Conservation (phyloP, 1,284 basidiomycete genomes). For the Ceratobasidium sp. region DNA sequence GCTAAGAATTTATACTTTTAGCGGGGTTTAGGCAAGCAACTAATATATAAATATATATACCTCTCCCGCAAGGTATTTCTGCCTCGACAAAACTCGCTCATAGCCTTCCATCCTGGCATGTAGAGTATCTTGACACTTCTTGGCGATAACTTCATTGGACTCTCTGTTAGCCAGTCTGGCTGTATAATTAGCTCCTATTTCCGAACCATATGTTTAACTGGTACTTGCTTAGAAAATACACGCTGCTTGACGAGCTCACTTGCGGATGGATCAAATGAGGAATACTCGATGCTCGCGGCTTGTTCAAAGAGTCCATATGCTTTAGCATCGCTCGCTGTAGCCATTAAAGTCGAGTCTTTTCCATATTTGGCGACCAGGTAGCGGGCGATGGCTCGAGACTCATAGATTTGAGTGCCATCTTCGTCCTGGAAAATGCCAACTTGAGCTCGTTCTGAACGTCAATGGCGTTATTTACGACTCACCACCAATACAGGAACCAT, state of each 20-base stretch:
- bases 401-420: conserved; percentile 36
- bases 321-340: conserved; percentile 45
- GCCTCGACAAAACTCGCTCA: conserved; percentile 60
- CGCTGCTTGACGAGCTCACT: conserved; percentile 44
- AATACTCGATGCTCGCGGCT: conserved; percentile 52
- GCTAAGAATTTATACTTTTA: conserved; percentile 19
- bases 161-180: conserved; percentile 41
- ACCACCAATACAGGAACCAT: conserved; percentile 42
- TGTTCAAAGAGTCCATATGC: conserved; percentile 52
- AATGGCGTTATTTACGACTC: neutral
- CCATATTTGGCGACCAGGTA: conserved; percentile 50
- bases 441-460: neutral
- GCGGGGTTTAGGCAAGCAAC: neutral
- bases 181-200: conserved; percentile 29
- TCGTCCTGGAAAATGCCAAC: conserved; percentile 8
- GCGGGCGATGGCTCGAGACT: conserved; percentile 53
- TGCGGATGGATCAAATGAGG: conserved; percentile 52
- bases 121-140: conserved; percentile 51
- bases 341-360: conserved; percentile 30
- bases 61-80: conserved; percentile 62
- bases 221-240: conserved; percentile 34
- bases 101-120: conserved; percentile 59
- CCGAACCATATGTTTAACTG: neutral
- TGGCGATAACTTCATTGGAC: conserved; percentile 51
- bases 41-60: conserved; percentile 50